These are phyloP conservation scores for Pyracantha coccinea DNA, from an alignment of 331 rosid species.

Conservation along the genomic window DNA sequence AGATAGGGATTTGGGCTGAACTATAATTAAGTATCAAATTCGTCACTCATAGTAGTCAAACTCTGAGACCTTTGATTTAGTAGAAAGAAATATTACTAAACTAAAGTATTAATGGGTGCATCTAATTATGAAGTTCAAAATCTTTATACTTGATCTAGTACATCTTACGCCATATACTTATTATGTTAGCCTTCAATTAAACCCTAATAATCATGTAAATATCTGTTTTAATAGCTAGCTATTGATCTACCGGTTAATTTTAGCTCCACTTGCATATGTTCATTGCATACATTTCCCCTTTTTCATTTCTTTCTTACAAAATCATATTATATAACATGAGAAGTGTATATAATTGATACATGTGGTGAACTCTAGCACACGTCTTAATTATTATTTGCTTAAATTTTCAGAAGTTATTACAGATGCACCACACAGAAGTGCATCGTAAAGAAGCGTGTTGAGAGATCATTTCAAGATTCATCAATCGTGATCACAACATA, in stretches of 20 bases:
- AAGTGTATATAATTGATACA: background rate
- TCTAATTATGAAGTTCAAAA: background rate
- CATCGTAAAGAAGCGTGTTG: conserved; percentile 81
- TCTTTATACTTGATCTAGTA: background rate
- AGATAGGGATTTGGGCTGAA: too few species aligned
- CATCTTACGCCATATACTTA: background rate
- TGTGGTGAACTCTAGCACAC: background rate
- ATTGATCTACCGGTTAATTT: background rate
- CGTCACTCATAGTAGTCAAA: too few species aligned
- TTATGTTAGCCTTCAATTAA: background rate
- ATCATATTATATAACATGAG: background rate
- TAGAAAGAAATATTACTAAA: too few species aligned
- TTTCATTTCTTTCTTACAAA: too few species aligned
- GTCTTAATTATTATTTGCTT: background rate
- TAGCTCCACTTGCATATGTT: too few species aligned
- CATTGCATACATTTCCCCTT: too few species aligned
- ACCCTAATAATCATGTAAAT: background rate
- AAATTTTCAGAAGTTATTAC: conserved; percentile 66
- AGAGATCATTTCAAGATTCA: conserved; percentile 84
- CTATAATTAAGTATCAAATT: too few species aligned
- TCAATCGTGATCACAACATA: conserved; percentile 78
- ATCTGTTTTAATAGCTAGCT: background rate
- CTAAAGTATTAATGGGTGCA: too few species aligned
- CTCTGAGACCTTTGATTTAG: too few species aligned
- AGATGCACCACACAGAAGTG: conserved; percentile 93